These are phyloP conservation scores for Thelonectria rubi DNA, from an alignment of 2,329 filamentous ascomycete species.

Conservation along the genomic window DNA sequence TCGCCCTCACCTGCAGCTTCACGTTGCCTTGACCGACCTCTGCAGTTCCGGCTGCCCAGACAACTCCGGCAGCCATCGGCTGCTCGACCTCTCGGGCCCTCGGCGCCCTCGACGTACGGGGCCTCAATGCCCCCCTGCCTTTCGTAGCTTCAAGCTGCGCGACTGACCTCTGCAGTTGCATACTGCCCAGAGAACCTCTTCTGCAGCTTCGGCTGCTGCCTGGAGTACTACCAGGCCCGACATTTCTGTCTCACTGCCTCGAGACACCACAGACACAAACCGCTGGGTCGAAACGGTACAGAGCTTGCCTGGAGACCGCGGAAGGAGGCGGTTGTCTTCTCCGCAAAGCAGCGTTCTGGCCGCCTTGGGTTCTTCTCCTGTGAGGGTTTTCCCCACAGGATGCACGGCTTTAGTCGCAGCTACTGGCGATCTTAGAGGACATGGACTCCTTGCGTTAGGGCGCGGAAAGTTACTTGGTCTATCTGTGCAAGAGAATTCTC, in stretches of 20 bases:
- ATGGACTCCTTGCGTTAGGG: no score
- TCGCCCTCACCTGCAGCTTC: background rate
- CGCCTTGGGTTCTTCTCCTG: no score
- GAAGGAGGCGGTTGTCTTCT: no score
- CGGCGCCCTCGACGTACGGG: constrained; percentile 1
- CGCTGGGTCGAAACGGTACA: no score
- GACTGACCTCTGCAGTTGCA: constrained; percentile 23
- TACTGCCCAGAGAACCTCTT: constrained; percentile 24
- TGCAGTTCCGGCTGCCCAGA: constrained; percentile 24
- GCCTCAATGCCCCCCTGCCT: constrained; percentile 11
- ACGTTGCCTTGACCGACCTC: constrained; percentile 12
- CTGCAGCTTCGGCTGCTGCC: constrained; percentile 22
- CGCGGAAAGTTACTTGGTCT: no score
- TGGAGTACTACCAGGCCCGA: constrained; percentile 11
- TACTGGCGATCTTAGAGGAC: no score
- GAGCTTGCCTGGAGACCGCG: no score
- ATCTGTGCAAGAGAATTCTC: no score
- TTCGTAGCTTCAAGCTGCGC: constrained; percentile 21
- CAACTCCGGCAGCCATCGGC: constrained; percentile 14
- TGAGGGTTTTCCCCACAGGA: no score
- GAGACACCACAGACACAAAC: background rate
- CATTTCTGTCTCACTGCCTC: constrained; percentile 8
- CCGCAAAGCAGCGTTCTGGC: no score
- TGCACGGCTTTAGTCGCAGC: no score
- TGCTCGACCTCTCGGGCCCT: constrained; percentile 19